Base-by-base conservation (phyloP, 306 rosid genomes). In the Trifolium repens region DNA sequence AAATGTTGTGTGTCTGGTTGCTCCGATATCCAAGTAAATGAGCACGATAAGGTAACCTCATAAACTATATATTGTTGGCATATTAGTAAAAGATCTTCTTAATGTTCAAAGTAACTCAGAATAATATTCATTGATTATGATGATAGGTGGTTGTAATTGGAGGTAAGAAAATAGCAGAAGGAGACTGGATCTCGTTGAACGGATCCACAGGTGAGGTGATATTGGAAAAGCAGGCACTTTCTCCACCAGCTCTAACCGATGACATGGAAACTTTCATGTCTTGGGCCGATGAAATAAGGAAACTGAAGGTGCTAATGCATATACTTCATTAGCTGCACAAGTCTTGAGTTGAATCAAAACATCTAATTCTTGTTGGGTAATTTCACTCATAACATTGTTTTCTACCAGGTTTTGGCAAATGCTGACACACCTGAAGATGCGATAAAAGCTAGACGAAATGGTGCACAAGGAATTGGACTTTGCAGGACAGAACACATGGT, bases 401-500 rank as follows among this genome's bases (percentile, higher is more conserved):
- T 80, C 27, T 52, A 35, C 69, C 67, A 94, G 99, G 98, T 94
- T 40, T 90, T 94, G 96, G 99, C 99, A 32, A 94, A 94, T 77
- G 98, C 98, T 32, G 99, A 94, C 66, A 89, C 99, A 2, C 99
- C 99, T 26, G 97, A 88, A 76, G 99, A 94, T 82, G 99, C 99
- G 30, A 42, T 85, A 16, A 64, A 90, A 55, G 96, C 99, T 40
- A 88, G 99, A 69, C 82, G 82, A 44, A 94, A 94, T 24, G 98
- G 98, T 68, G 99, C 98, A 8, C 84, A 94, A 88, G 99, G 99
- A 73, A 92, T 94, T 71, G 99, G 99, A 58, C 96, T 94, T 67
- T 94, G 96, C 86, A 89, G 99, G 85, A 94, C 99, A 63, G 99
- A 94, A 34, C 99, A 94, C 84, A 94, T 94, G 99, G 99, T 94